A percentile compares a stretch with the other conserved stretches of the same genome.
Conservation (phyloP, 169 alveolate genomes). For the Miamiensis avidus region DNA sequence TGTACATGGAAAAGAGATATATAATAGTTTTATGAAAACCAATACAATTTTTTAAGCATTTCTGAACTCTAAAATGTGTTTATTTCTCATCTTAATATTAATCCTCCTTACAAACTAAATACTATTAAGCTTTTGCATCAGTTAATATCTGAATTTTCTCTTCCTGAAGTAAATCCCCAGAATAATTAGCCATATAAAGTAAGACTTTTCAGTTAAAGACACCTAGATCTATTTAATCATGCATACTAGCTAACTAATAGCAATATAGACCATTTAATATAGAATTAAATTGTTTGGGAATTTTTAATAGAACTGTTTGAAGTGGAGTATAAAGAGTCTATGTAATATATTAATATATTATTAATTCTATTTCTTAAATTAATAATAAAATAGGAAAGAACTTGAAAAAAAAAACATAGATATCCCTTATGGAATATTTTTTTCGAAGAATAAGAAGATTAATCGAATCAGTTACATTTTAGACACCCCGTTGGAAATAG, state of each 20-base stretch:
- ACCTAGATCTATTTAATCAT: constrained; percentile 13
- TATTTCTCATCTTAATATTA: neutral
- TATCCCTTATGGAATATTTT: neutral
- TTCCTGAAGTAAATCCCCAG: neutral
- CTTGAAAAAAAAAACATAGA: neutral
- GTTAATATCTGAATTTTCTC: constrained; percentile 4
- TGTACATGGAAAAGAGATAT: neutral
- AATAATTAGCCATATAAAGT: too few species aligned
- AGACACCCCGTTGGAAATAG: constrained; percentile 13
- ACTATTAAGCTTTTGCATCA: neutral
- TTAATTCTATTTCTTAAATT: neutral
- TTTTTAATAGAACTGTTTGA: constrained; percentile 16
- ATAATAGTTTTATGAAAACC: too few species aligned
- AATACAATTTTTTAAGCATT: neutral
- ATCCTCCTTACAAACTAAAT: constrained; percentile 24
- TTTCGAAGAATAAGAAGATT: neutral
- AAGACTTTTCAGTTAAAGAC: neutral
- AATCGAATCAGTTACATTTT: neutral
- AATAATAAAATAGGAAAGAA: constrained; percentile 5
- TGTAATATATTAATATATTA: neutral
- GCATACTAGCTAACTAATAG: neutral
- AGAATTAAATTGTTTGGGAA: constrained; percentile 27
- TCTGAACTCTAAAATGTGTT: neutral
- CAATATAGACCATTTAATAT: neutral
- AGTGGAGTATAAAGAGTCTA: neutral